Conservation (phyloP, 2,329 filamentous ascomycete genomes). For the Penicillium sp. region DNA sequence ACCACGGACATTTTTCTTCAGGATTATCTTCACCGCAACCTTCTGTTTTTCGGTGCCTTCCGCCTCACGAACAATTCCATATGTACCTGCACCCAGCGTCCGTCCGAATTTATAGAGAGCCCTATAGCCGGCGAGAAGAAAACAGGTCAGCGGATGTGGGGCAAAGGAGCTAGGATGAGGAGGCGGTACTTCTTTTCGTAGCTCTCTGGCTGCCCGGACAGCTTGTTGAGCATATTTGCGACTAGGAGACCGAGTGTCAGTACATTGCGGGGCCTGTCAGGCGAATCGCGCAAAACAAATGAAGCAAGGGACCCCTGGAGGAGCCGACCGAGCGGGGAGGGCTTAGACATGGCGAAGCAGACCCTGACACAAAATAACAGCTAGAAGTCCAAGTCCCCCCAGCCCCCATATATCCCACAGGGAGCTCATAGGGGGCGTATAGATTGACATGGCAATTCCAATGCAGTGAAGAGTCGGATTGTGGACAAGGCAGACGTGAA, state of each 20-base stretch:
- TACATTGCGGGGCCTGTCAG: neutral
- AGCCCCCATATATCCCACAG: slow-evolving; percentile 9
- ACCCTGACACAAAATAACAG: slow-evolving; percentile 1
- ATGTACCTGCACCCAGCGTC: slow-evolving; percentile 93
- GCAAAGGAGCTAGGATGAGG: neutral
- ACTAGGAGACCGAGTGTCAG: slow-evolving; percentile 52
- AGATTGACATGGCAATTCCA: slow-evolving; percentile 7
- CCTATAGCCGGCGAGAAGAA: slow-evolving; percentile 44
- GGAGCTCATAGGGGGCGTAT: slow-evolving; percentile 5
- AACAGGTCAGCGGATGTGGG: slow-evolving; percentile 5
- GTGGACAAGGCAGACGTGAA: slow-evolving; percentile 7
- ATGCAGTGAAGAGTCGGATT: neutral
- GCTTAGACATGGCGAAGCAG: neutral
- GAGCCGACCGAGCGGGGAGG: slow-evolving; percentile 13
- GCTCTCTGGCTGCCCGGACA: slow-evolving; percentile 93
- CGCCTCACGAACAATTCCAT: slow-evolving; percentile 96
- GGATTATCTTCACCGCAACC: slow-evolving; percentile 96
- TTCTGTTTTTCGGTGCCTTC: slow-evolving; percentile 73
- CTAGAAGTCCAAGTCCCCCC: neutral
- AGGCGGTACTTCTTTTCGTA: slow-evolving; percentile 89
- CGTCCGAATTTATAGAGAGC: slow-evolving; percentile 87
- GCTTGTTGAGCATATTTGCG: slow-evolving; percentile 87
- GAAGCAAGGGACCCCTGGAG: slow-evolving; percentile 2
- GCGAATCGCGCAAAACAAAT: slow-evolving; percentile 2
- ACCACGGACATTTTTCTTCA: slow-evolving; percentile 98